Evolutionary conservation across 192 early-diverging fungal genomes (phyloP), one percentile per base, ranked within the genome.

Genomic region (Jimgerdemannia flammicorona): DNA sequence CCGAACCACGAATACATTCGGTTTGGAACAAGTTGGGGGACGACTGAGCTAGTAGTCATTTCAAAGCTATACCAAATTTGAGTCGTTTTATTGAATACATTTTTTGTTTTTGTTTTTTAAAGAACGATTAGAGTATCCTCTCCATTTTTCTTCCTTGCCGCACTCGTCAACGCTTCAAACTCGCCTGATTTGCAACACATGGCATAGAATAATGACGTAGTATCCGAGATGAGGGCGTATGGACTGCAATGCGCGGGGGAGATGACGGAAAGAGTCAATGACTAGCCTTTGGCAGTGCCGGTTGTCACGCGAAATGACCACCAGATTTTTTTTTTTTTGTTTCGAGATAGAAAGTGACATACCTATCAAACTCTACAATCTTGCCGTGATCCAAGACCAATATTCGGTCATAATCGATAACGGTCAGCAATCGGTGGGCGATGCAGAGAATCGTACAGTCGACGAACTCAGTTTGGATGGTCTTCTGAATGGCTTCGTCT

Each of bases 391-490:
- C 93, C 83, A 97, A 77, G 3, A 95, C 94, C 20, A 95, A 66
- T 4, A 97, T 90, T 39, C 90, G 84, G 85, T 97, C 95, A 77
- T 95, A 96, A 71, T 92, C 93, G 68, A 93, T 93, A n/a, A 97
- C 89, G 3, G 96, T 96, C 71, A 89, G 86, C 67, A 96, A 67
- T 19, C 96, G 89, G 74, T 99, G 97, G 3, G 97, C 97, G 80
- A 99, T 95, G 75, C 91, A 93, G 66, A 99, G 79, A 67, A 98
- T 75, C 0, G 98, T 98, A 43, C 88, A 88, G 63, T 91, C 83
- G 18, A 83, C 87, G 81, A 96, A 95, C 72, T 90, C 86, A 40
- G 89, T 85, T 40, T 92, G 87, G 71, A 99, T 96, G 0, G 96
- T 94, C 6, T 84, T 81, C 86, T 99, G 97, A 81, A 99, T 98